A percentile compares a stretch with the other conserved stretches of the same genome.
Conservation (phyloP, 2,329 filamentous ascomycete species). For the Cladosporium austrohemisphaericum region DNA sequence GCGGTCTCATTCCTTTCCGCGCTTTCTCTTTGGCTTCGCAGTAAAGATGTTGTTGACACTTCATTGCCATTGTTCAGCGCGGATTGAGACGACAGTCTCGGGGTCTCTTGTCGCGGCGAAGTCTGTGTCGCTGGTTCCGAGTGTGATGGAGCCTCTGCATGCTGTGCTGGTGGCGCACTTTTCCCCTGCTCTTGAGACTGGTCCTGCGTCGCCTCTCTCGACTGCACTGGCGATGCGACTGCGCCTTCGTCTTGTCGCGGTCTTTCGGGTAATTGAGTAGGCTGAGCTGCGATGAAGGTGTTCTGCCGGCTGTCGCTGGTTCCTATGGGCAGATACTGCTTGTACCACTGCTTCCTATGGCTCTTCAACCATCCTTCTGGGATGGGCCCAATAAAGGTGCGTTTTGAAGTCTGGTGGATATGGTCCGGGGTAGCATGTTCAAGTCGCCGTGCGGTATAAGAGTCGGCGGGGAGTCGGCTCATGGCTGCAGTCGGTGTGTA, state of each 20-base stretch:
- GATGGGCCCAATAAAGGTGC: constrained; percentile 63
- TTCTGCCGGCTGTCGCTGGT: constrained; percentile 8
- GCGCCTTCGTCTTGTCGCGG: not conserved
- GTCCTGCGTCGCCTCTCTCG: not conserved
- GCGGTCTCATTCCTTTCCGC: not conserved
- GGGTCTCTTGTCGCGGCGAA: not conserved
- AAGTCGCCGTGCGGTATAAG: constrained; percentile 39
- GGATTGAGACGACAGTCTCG: constrained; percentile 11
- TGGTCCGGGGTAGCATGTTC: constrained; percentile 60
- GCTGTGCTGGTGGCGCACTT: not conserved
- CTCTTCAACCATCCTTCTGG: constrained; percentile 62
- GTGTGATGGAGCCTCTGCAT: not conserved
- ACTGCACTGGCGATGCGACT: not conserved
- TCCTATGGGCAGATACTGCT: constrained; percentile 43
- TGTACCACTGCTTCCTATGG: constrained; percentile 62
- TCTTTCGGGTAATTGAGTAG: constrained; percentile 1
- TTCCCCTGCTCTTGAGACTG: not conserved
- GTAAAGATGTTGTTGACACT: constrained; percentile 17
- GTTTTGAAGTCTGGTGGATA: constrained; percentile 57
- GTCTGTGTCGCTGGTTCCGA: not conserved
- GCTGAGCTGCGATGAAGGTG: constrained; percentile 29
- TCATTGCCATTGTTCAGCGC: constrained; percentile 6
- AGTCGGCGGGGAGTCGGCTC: constrained; percentile 26
- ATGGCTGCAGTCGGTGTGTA: not conserved
- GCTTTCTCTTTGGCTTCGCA: constrained; percentile 22